Evolutionary conservation across 2,329 filamentous ascomycete genomes (phyloP), one percentile per base, ranked within the genome.

Genomic region (Ophiostoma triangulosporum): DNA sequence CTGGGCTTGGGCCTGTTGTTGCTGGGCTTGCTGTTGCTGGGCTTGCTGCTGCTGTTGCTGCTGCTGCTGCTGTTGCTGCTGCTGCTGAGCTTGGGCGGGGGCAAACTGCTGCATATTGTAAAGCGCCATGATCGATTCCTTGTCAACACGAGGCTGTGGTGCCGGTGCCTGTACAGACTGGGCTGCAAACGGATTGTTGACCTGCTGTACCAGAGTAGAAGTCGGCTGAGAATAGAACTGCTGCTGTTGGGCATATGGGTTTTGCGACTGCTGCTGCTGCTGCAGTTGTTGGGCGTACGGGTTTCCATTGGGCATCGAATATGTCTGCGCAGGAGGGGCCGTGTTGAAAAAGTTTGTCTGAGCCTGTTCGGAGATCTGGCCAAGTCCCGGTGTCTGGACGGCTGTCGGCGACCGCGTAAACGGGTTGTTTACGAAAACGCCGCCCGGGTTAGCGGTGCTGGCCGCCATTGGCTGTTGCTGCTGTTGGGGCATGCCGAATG

Each of bases 81-180:
- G 26, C 58, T 57, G 43, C 26, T 17, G 68, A 58, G 52, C 52
- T 27, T 68, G 63, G 29, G 70, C 66, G 4, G 75, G 72, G 1
- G 73, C 69, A 32, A 74, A 66, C 50, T 80, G 74, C 7, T 77
- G 73, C 54, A 82, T 77, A 63, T 78, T 81, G 66, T 87, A 91
- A 11, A 93, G 68, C 6, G 86, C 83, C 65, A 91, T 72, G 56
- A 93, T 91, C 4, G 83, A 83, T 3, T 78, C 79, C 58, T 86
- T 90, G 61, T 88, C 80, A 29, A 81, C 70, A 15, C 73, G 70
- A 50, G 71, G 60, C 20, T 61, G 63, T 51, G 57, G 62, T 38
- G 57, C 59, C 17, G 66, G 67, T 31, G 63, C 64, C 40, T 69
- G 66, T 40, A 62, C 64, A 43, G 69, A 66, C 45, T 62, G 58